Conservation (phyloP, 345 rosid species). For the Lagerstroemia speciosa region DNA sequence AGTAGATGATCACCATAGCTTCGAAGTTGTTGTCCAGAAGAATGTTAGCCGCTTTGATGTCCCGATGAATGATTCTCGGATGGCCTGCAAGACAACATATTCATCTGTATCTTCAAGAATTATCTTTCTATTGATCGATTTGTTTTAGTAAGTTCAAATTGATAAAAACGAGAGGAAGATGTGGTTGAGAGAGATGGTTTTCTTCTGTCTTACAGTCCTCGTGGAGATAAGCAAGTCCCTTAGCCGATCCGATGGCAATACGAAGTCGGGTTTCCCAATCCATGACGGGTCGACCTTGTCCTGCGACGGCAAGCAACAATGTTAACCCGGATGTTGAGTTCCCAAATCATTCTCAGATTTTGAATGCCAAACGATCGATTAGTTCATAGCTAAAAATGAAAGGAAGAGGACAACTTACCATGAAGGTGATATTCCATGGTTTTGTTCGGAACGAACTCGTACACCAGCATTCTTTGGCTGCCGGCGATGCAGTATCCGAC, state of each 20-base stretch:
- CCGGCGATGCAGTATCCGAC: conserved; percentile 83
- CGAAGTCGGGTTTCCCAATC: conserved; percentile 63
- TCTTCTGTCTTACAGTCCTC: conserved; percentile 87
- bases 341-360: too few relatives aligned
- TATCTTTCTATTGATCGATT: neutral
- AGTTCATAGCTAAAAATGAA: neutral
- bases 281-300: conserved; percentile 65
- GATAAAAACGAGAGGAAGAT: neutral
- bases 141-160: neutral
- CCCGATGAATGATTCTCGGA: conserved; percentile 88
- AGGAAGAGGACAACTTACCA: conserved; percentile 25
- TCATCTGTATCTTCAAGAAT: too few relatives aligned
- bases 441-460: conserved; percentile 78
- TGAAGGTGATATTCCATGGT: conserved; percentile 81
- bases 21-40: conserved; percentile 77
- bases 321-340: too few relatives aligned
- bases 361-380: neutral
- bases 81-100: conserved; percentile 42
- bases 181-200: neutral
- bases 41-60: conserved; percentile 87
- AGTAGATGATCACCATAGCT: conserved; percentile 46
- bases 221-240: conserved; percentile 93
- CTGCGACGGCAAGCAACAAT: conserved; percentile 23
- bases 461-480: conserved; percentile 83
- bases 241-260: conserved; percentile 83